These are phyloP conservation scores for Pyrus communis DNA, from an alignment of 306 rosid genomes.

Conservation along the genomic window DNA sequence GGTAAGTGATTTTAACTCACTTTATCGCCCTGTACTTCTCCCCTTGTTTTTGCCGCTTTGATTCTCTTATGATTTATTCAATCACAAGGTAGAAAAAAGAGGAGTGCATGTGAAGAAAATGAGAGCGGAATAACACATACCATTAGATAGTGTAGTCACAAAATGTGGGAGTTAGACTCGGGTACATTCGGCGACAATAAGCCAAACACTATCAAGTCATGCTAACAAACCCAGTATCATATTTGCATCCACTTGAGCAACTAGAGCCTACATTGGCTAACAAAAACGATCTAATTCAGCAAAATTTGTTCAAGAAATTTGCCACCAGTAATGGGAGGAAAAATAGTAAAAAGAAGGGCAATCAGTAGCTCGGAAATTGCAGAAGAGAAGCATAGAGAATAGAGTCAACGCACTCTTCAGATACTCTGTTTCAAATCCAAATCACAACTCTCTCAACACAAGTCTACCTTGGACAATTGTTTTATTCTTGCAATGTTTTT, in stretches of 20 bases:
- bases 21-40: too few relatives aligned
- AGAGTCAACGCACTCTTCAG: not conserved
- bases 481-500: not conserved
- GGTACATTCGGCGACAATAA: not conserved
- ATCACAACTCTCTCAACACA: not conserved
- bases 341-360: not conserved
- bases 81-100: too few relatives aligned
- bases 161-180: not conserved
- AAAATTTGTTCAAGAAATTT: not conserved
- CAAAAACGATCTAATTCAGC: not conserved
- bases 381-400: not conserved
- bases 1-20: not conserved
- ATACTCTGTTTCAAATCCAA: constrained; percentile 2
- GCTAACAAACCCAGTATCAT: not conserved
- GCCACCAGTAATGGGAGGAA: not conserved
- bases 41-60: too few relatives aligned
- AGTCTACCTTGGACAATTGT: not conserved
- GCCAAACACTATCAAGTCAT: not conserved
- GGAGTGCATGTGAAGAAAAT: too few relatives aligned
- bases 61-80: too few relatives aligned
- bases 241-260: not conserved
- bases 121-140: not conserved
- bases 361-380: not conserved
- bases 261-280: not conserved
- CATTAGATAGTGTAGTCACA: not conserved